Percentiles rank a stretch among this genome's conserved stretches.
These are phyloP conservation scores for Plasmodium knowlesi DNA, from an alignment of 169 alveolate species.

Conservation along the genomic window DNA sequence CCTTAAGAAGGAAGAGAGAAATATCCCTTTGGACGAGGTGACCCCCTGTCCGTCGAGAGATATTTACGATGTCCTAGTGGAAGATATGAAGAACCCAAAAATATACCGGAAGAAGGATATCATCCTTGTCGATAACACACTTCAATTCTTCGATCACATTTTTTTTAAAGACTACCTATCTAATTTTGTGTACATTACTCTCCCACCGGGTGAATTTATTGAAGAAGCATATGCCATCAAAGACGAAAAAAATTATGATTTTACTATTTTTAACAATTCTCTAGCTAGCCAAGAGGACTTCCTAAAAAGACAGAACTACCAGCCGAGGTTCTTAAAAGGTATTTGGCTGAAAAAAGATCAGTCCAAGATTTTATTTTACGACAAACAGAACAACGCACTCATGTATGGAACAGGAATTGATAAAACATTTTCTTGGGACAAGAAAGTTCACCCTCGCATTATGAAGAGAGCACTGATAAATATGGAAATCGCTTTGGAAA, in stretches of 20 bases:
- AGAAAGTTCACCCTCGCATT: slow-evolving; percentile 13
- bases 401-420: slow-evolving; percentile 78
- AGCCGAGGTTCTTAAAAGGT: slow-evolving; percentile 71
- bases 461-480: slow-evolving; percentile 74
- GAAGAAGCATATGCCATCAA: slow-evolving; percentile 65
- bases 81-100: slow-evolving; percentile 27
- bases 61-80: slow-evolving; percentile 2
- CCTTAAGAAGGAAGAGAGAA: neutral
- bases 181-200: slow-evolving; percentile 73
- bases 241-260: slow-evolving; percentile 75
- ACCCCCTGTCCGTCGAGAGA: neutral
- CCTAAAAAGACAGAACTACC: slow-evolving; percentile 43
- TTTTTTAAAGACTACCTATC: slow-evolving; percentile 75
- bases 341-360: slow-evolving; percentile 78
- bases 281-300: slow-evolving; percentile 71
- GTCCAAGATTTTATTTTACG: slow-evolving; percentile 75
- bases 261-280: slow-evolving; percentile 47
- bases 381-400: slow-evolving; percentile 76
- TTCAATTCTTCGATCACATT: slow-evolving; percentile 66
- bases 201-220: slow-evolving; percentile 78
- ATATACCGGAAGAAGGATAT: slow-evolving; percentile 27
- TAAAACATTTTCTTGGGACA: slow-evolving; percentile 77
- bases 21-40: neutral
- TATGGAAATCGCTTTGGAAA: slow-evolving; percentile 80
- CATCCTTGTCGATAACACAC: slow-evolving; percentile 33